Evolutionary conservation across 75 land plant genomes (phyloP).

Genomic region (Gnetum montanum): DNA sequence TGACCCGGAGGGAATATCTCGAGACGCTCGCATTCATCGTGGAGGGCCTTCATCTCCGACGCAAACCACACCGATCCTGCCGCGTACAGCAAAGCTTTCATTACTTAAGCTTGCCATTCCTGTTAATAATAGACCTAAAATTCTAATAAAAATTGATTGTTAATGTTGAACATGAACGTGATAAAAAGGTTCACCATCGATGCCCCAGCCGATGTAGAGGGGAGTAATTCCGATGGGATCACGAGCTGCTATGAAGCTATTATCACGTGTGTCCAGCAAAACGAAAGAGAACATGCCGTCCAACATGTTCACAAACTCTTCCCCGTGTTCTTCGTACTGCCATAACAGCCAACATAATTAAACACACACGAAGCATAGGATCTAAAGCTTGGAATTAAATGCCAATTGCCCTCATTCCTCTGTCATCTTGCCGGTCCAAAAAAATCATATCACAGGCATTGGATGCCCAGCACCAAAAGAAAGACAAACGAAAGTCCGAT

Average conservation of each 20-base stretch:
- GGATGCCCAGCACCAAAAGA: too few species aligned
- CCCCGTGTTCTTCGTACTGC: constrained; percentile 93
- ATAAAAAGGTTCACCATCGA: too few species aligned
- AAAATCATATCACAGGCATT: too few species aligned
- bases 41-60: constrained; percentile 94
- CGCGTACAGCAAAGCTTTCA: too few species aligned
- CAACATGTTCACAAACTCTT: constrained; percentile 75
- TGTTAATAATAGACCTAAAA: too few species aligned
- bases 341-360: not conserved
- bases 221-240: constrained; percentile 97
- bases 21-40: constrained; percentile 94
- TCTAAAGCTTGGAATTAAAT: too few species aligned
- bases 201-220: constrained; percentile 96
- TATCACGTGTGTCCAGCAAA: constrained; percentile 84
- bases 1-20: constrained; percentile 85
- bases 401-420: too few species aligned
- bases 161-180: too few species aligned
- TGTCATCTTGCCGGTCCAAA: too few species aligned
- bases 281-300: constrained; percentile 99
- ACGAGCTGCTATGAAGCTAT: constrained; percentile 89
- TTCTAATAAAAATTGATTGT: too few species aligned
- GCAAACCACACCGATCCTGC: constrained; percentile 96
- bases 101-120: too few species aligned
- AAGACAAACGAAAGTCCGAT: too few species aligned
- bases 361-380: not conserved